Percentiles rank a stretch among this genome's conserved stretches.
These are phyloP conservation scores for Fragaria nilgerrensis DNA, from an alignment of 306 rosid genomes.

Conservation along the genomic window DNA sequence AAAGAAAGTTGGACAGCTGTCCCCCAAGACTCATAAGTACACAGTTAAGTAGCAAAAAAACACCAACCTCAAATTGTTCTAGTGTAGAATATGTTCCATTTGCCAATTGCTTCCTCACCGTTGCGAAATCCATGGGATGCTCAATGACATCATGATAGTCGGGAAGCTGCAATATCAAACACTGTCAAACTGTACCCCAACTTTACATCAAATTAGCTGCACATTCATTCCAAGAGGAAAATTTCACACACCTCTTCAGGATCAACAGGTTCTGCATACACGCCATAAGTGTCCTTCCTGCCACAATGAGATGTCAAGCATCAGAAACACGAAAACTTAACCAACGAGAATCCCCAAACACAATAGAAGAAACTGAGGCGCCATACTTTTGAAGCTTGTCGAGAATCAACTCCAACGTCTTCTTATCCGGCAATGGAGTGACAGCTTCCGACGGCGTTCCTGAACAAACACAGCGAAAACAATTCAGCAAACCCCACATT, in stretches of 20 bases:
- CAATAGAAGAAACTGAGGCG: conserved; percentile 6
- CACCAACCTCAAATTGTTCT: conserved; percentile 88
- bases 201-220: background rate
- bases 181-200: conserved; percentile 19
- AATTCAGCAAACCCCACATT: conserved; percentile 19
- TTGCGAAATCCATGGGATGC: conserved; percentile 96
- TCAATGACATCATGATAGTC: conserved; percentile 90
- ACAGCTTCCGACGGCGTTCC: conserved; percentile 65
- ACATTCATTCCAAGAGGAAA: background rate
- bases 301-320: conserved; percentile 35
- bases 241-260: conserved; percentile 78
- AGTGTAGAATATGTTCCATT: conserved; percentile 70
- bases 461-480: conserved; percentile 29
- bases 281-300: conserved; percentile 98
- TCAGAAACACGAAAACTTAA: conserved; percentile 9
- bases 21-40: background rate
- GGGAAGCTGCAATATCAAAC: conserved; percentile 71
- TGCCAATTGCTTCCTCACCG: conserved; percentile 79
- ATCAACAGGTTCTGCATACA: conserved; percentile 97
- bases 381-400: conserved; percentile 95
- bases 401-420: conserved; percentile 80
- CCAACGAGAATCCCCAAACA: conserved; percentile 4
- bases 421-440: conserved; percentile 82
- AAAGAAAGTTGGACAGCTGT: background rate
- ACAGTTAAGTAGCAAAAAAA: conserved; percentile 9